These are phyloP conservation scores for Cordyceps farinosa DNA, from an alignment of 2,329 filamentous ascomycete species.

Conservation along the genomic window DNA sequence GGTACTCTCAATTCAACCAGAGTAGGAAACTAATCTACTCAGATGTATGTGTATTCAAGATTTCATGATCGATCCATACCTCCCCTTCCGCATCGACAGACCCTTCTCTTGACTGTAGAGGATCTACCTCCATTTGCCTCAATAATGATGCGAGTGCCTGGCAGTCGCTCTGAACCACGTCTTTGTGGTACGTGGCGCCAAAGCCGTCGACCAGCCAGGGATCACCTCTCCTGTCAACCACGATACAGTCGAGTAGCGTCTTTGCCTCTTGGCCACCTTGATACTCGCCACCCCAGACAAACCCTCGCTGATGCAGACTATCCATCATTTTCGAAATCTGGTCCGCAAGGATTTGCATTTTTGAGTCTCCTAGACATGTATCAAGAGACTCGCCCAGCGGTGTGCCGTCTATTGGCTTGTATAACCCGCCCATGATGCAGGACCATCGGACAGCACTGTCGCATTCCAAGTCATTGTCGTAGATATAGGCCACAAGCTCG, in stretches of 20 bases:
- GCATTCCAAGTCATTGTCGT: background rate
- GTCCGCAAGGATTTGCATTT: background rate
- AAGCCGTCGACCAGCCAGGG: slow-evolving; percentile 1
- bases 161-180: background rate
- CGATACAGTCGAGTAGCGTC: background rate
- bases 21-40: too few relatives aligned
- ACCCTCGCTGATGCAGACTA: background rate
- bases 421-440: slow-evolving; percentile 5
- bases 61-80: too few relatives aligned
- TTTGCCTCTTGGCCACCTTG: background rate
- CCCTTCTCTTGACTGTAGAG: background rate
- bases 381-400: background rate
- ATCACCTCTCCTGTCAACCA: background rate
- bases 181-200: background rate
- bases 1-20: too few relatives aligned
- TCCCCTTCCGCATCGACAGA: background rate
- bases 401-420: background rate
- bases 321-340: background rate
- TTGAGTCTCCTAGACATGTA: background rate
- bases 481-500: background rate
- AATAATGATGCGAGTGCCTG: background rate
- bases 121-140: background rate
- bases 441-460: background rate
- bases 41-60: too few relatives aligned
- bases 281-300: background rate